Conservation (phyloP, 2,329 filamentous ascomycete species). For the Fusarium chlamydosporum region DNA sequence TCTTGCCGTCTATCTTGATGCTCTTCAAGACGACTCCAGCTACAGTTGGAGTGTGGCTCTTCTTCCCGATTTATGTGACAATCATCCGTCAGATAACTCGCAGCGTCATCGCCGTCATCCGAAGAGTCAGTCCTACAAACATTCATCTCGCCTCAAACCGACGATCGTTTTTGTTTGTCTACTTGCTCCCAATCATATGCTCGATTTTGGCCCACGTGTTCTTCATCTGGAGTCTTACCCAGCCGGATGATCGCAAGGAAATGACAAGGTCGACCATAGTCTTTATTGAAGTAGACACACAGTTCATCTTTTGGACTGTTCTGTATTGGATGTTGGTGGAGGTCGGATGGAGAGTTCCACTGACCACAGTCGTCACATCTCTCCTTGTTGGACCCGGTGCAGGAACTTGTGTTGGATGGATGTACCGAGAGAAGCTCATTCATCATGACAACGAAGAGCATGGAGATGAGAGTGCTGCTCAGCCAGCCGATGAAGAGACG, state of each 20-base stretch:
- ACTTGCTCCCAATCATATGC: slow-evolving; percentile 61
- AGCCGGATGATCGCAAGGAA: slow-evolving; percentile 62
- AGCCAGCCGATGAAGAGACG: slow-evolving; percentile 53
- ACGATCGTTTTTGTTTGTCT: slow-evolving; percentile 58
- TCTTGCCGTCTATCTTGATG: slow-evolving; percentile 63
- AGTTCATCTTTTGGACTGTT: slow-evolving; percentile 63
- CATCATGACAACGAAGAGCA: slow-evolving; percentile 38
- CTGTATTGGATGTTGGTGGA: slow-evolving; percentile 69
- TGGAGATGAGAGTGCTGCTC: slow-evolving; percentile 30
- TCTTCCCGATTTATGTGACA: slow-evolving; percentile 66
- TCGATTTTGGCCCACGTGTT: slow-evolving; percentile 61
- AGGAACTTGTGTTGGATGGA: slow-evolving; percentile 57
- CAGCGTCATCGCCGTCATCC: slow-evolving; percentile 46
- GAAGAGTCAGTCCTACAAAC: slow-evolving; percentile 49
- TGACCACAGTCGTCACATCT: slow-evolving; percentile 52
- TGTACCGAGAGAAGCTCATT: slow-evolving; percentile 58
- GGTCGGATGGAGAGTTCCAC: slow-evolving; percentile 60
- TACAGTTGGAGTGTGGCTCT: slow-evolving; percentile 63
- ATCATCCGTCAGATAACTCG: slow-evolving; percentile 59
- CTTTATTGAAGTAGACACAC: slow-evolving; percentile 63
- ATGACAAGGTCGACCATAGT: slow-evolving; percentile 63
- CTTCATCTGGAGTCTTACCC: slow-evolving; percentile 59
- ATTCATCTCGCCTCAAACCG: slow-evolving; percentile 62
- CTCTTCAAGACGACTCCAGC: slow-evolving; percentile 58
- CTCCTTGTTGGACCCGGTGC: slow-evolving; percentile 58